Percentiles rank a stretch among this genome's conserved stretches.
Conservation (phyloP, 2,329 filamentous ascomycete species). For the Pezicula rhizophila region DNA sequence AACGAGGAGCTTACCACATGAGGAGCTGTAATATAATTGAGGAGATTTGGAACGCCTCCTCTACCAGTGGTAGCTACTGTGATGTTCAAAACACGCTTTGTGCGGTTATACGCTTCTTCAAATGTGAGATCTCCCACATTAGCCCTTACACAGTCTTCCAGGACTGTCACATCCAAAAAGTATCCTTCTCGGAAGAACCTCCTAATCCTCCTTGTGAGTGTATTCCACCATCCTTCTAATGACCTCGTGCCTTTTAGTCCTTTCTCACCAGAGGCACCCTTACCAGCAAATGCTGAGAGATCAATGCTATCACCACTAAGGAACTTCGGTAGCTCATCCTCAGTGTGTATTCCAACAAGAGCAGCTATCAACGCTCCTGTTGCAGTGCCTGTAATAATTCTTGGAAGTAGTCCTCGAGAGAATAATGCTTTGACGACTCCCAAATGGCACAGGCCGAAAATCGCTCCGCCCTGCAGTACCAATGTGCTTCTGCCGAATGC, state of each 20-base stretch:
- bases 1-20: slow-evolving; percentile 66
- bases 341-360: slow-evolving; percentile 78
- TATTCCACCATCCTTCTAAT: slow-evolving; percentile 40
- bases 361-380: slow-evolving; percentile 87
- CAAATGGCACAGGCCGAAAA: slow-evolving; percentile 85
- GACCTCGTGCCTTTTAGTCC: slow-evolving; percentile 29
- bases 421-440: slow-evolving; percentile 87
- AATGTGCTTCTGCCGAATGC: slow-evolving; percentile 83
- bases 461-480: slow-evolving; percentile 82
- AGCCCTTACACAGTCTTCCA: slow-evolving; percentile 77
- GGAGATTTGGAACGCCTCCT: slow-evolving; percentile 71
- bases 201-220: slow-evolving; percentile 57
- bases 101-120: slow-evolving; percentile 82
- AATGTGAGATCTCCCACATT: slow-evolving; percentile 90
- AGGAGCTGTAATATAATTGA: slow-evolving; percentile 90
- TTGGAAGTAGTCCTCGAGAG: slow-evolving; percentile 71
- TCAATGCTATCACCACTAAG: slow-evolving; percentile 77
- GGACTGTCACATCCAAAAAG: slow-evolving; percentile 72
- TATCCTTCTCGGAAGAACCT: slow-evolving; percentile 74
- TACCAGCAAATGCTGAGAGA: slow-evolving; percentile 64
- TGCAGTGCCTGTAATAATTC: slow-evolving; percentile 86
- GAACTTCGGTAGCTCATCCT: slow-evolving; percentile 74
- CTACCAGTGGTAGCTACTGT: slow-evolving; percentile 73
- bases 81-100: slow-evolving; percentile 85
- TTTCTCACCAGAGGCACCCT: slow-evolving; percentile 26